Evolutionary conservation across 208 protist species (phyloP), one percentile per base, ranked within the genome.

Genomic region (Sergeia podlipaevii): DNA sequence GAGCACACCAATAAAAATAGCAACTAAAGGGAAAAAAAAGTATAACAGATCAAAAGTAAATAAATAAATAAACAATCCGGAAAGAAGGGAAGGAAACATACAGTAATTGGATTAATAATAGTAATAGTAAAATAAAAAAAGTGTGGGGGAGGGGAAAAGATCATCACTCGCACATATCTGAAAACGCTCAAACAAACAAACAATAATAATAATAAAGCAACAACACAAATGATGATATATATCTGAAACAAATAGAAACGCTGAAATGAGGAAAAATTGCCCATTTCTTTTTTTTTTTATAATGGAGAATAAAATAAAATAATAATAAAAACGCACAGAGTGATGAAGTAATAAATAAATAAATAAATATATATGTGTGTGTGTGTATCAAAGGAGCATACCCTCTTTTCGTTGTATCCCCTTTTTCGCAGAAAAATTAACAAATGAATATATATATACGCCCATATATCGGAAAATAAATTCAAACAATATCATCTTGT

Each of bases 391-490:
- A n/a, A n/a, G n/a, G n/a, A n/a, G n/a, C n/a, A n/a, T n/a, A n/a
- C n/a, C n/a, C n/a, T n/a, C n/a, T n/a, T n/a, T 23, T 46, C 24
- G 8, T 46, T 46, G 8, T 21, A 20, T 46, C 24, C 15, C 18
- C 24, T 11, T 15, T 20, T 26, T 7, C 5, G 24, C 8, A 46
- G 3, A 48, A 5, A 48, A 10, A 34, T 48, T 10, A 43, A 56
- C 48, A 34, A 55, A 38, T 15, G 56, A 42, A 29, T 45, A 55
- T 24, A 27, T 43, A 49, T 3, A 39, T 32, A 55, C 57, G 30
- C n/a, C 53, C n/a, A 13, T 32, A n/a, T 18, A 26, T 3, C 13
- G 18, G 26, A 50, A 10, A 4, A 37, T 57, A 36, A 28, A 4
- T 6, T 4, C 20, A 30, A 8, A 17, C 17, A 23, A 36, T 2